Evolutionary conservation across 2,329 filamentous ascomycete genomes (phyloP), one percentile per base, ranked within the genome.

Genomic region (Claviceps paspali): DNA sequence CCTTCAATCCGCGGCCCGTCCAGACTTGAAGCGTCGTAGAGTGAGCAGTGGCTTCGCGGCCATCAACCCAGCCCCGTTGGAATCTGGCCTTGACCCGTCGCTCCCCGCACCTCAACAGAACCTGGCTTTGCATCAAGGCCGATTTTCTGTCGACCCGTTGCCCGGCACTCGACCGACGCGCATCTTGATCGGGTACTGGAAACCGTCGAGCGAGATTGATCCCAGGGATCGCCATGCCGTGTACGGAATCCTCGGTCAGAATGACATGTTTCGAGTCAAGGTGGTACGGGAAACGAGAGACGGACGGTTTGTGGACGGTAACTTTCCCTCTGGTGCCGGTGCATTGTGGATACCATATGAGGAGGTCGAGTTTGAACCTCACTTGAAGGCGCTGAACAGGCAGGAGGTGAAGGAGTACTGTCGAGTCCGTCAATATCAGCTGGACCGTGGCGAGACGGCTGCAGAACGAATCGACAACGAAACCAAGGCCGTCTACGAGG

Each of bases 221-320:
- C 49, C 58, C 2, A 54, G 56, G 10, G 64, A 78, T 47, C 70
- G 72, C 36, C 74, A 79, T 46, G 75, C 73, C 0, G 71, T 78
- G 0, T 73, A 70, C 38, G 75, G 75, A 3, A 75, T 79, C 9
- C 53, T 79, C 0, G 72, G 72, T 1, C 65, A 66, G 14, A 76
- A 76, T 38, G 73, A 77, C 44, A 76, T 75, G 65, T 78, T 79
- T 49, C 60, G 75, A 0, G 71, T 77, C 38, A 78, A 78, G 50
- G 60, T 79, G 0, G 65, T 73, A 1, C 61, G 69, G 5, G 64
- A 75, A 46, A 78, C 73, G 0, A 66, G 73, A 3, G 73, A 77
- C 46, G 74, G 74, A 3, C 65, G 70, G 0, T 65, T 63, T 22
- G 57, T 74, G 1, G 61, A 70, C 23, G 73, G 70, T 26, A 77